These are phyloP conservation scores for Macrocystidia cucumis DNA, from an alignment of 1,284 basidiomycete genomes.

Conservation along the genomic window DNA sequence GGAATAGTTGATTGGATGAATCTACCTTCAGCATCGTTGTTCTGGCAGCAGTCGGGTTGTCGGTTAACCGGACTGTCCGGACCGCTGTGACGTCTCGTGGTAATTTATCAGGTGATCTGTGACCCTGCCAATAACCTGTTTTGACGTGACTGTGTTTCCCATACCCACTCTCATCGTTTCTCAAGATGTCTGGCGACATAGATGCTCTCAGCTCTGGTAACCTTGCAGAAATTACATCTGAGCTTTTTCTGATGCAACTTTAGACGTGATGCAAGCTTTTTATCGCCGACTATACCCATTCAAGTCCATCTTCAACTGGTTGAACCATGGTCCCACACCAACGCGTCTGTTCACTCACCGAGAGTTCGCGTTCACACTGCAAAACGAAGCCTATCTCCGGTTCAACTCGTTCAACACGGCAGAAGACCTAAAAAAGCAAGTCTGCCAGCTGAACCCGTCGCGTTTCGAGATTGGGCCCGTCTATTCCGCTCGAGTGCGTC, in stretches of 20 bases:
- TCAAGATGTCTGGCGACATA: conserved; percentile 6
- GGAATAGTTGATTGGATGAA: too few relatives aligned
- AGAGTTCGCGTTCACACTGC: conserved; percentile 96
- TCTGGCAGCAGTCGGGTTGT: too few relatives aligned
- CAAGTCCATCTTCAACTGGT: conserved; percentile 90
- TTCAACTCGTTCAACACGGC: conserved; percentile 87
- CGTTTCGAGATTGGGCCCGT: conserved; percentile 97
- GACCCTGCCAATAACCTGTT: too few relatives aligned
- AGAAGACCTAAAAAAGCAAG: conserved; percentile 92
- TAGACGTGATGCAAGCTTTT: conserved; percentile 77
- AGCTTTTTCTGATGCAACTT: conserved; percentile 1
- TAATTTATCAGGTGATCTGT: not conserved
- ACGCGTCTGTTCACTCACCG: conserved; percentile 81
- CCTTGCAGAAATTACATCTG: not conserved
- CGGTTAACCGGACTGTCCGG: too few relatives aligned
- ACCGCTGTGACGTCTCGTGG: too few relatives aligned
- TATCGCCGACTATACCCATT: conserved; percentile 93
- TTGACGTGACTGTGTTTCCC: not conserved
- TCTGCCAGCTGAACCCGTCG: conserved; percentile 75
- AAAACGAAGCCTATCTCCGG: conserved; percentile 88
- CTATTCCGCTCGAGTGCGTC: conserved; percentile 78
- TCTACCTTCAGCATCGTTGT: too few relatives aligned
- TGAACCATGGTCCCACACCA: conserved; percentile 84
- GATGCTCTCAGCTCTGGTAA: conserved; percentile 15
- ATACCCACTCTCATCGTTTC: conserved; percentile 1